Evolutionary conservation across 345 rosid genomes (phyloP), one percentile per base, ranked within the genome.

Genomic region (Cardamine occulta): DNA sequence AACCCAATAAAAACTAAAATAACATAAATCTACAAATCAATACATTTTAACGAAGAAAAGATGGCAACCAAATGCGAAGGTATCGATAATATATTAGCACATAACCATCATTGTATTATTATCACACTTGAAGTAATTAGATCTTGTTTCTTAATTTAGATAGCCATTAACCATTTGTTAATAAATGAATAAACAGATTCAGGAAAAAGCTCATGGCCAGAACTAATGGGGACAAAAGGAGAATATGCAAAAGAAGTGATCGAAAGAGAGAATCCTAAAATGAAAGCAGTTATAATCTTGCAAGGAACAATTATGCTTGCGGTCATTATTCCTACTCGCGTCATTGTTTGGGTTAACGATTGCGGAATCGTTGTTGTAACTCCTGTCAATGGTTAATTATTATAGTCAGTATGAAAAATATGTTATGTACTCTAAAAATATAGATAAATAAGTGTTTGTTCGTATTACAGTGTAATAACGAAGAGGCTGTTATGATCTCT

Each of bases 231-330:
- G 9, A 17, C 65, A 23, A 74, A 45, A 56, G 66, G 78, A 74
- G 78, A 74, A 55, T 55, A 65, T 45, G 78, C 72, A 44, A 74
- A 74, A 18, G 77, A 55, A 56, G 71, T 74, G 65, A 64, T 74
- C 57, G 77, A 72, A 52, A 63, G 44, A 63, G 76, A 73, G 23
- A 74, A 74, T 21, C 78, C 78, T 2, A 74, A 64, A 45, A 32
- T 74, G 65, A 65, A 4, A 32, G 78, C 78, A 55, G 66, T 28
- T 4, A 74, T 74, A 11, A 32, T 45, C 7, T 45, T 55, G 66
- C 49, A 56, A 0, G 66, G 66, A 56, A 56, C 66, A 15, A 0
- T 0, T 3, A 29, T 11, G 56, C 29, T 11, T 39, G 0, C 44
- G 14, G 14, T 42, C 10, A 55, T 44, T n/a, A 23, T 44, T 3